Base-by-base conservation (phyloP, 2,329 filamentous ascomycete genomes). In the Paecilomyces fulvus region DNA sequence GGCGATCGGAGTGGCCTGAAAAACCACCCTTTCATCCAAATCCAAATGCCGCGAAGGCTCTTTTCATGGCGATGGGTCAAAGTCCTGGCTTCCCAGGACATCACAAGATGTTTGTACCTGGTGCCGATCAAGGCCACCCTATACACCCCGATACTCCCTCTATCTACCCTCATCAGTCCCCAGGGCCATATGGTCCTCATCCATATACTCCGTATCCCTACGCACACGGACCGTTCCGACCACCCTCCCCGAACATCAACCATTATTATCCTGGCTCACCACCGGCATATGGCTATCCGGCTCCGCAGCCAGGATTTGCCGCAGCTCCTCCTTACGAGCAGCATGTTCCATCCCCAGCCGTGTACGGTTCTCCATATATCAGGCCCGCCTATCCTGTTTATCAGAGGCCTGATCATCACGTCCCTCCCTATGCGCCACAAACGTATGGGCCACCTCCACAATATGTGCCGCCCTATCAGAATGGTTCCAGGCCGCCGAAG, bases 1-100 rank as follows among this genome's bases (percentile, higher is more conserved):
- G 89, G 90, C 84, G 85, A 68, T 83, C 88, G 2, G 86, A 90
- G 67, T 95, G 89, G 90, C 89, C 89, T 48, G 82, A 85, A 61
- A 76, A 82, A 30, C 81, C 87, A n/a, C 88, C 88, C 0, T 92
- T 92, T 70, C 79, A 83, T 60, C 79, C 83, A 21, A 79, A 87
- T 61, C 82, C 83, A 55, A 75, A 75, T 37, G 69, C 73, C 30
- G 71, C 74, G 12, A 76, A 75, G 60, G 66, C 72, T 57, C 60
- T 70, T 33, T 68, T 72, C 63, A 66, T 21, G 63, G 64, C 43
- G 3, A 59, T 62, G 48, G 60, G 54, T 17, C 60, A 63, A 43
- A 50, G 54, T 14, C 48, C 56, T 31, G 56, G 60, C 17, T 64
- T 63, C 56, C n/a, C 57, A 28, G 51, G 59, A 25, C 55, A 50